phyloP scores from a whole-genome alignment of 2,329 filamentous ascomycete species.

The Colletotrichum brevisporum region DNA sequence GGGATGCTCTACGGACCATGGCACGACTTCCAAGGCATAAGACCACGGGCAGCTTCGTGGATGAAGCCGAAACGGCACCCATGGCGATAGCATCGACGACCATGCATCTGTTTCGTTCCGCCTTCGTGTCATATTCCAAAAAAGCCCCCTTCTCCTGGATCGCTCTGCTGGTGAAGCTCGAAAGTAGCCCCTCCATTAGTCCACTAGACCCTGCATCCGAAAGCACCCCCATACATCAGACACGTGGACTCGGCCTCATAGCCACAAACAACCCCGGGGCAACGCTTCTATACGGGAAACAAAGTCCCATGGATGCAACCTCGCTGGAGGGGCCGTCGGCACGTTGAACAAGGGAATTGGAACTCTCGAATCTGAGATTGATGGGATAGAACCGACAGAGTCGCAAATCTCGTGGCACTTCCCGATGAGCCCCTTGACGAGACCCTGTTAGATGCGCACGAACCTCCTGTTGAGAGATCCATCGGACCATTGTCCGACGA shows the following conservation, averaged over 20 bases:
- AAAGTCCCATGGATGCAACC: background rate
- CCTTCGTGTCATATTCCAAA: conserved; percentile 6
- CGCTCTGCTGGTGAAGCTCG: background rate
- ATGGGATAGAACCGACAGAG: background rate
- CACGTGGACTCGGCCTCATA: conserved; percentile 7
- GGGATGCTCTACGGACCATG: background rate
- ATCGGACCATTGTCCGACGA: background rate
- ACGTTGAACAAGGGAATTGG: background rate
- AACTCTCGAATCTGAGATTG: background rate
- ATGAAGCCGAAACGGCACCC: conserved; percentile 17
- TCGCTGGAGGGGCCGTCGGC: background rate
- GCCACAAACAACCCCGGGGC: conserved; percentile 5
- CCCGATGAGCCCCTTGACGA: background rate
- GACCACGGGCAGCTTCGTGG: background rate
- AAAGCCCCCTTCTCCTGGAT: background rate
- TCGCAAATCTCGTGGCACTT: background rate
- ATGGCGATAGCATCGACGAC: conserved; percentile 14
- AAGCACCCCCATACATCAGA: conserved; percentile 1
- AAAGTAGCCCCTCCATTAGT: background rate
- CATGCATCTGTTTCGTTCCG: background rate
- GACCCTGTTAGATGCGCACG: background rate
- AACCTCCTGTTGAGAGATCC: background rate
- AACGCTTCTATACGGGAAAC: conserved; percentile 2
- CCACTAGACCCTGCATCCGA: conserved; percentile 14
- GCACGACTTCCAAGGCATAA: background rate